Evolutionary conservation across 2,329 filamentous ascomycete species (phyloP).

Genomic region (Akanthomyces lecanii): DNA sequence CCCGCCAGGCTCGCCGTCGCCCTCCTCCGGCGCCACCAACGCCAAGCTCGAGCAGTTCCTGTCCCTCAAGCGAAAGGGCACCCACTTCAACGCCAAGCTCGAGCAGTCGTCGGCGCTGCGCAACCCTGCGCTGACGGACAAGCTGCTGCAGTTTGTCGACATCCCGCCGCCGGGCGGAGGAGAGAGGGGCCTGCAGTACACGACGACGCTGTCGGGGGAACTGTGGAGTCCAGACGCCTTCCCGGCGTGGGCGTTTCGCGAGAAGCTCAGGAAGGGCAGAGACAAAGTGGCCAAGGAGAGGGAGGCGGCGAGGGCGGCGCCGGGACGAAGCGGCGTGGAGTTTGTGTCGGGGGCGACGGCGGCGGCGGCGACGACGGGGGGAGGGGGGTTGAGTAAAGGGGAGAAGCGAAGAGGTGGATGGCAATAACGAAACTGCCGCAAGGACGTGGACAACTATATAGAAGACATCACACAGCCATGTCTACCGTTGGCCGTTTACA

Average conservation of each 20-base stretch:
- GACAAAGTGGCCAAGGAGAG: slow-evolving; percentile 42
- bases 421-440: neutral
- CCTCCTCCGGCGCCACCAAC: slow-evolving; percentile 50
- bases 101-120: slow-evolving; percentile 61
- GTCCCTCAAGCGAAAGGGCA: slow-evolving; percentile 68
- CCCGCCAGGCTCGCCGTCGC: slow-evolving; percentile 65
- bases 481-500: too few relatives aligned
- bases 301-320: slow-evolving; percentile 40
- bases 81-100: slow-evolving; percentile 75
- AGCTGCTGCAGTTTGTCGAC: slow-evolving; percentile 64
- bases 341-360: slow-evolving; percentile 39
- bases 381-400: slow-evolving; percentile 24
- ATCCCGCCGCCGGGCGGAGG: slow-evolving; percentile 22
- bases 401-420: slow-evolving; percentile 32
- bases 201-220: slow-evolving; percentile 52
- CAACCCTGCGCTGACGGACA: slow-evolving; percentile 69
- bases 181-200: slow-evolving; percentile 52
- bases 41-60: slow-evolving; percentile 72
- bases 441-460: too few relatives aligned
- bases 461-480: too few relatives aligned
- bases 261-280: slow-evolving; percentile 46
- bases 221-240: slow-evolving; percentile 57
- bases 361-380: neutral
- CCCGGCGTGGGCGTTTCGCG: slow-evolving; percentile 50
- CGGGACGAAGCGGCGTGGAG: slow-evolving; percentile 41